Evolutionary conservation across 345 rosid genomes (phyloP), one percentile per base, ranked within the genome.

Genomic region (Eucalyptus cladocalyx): DNA sequence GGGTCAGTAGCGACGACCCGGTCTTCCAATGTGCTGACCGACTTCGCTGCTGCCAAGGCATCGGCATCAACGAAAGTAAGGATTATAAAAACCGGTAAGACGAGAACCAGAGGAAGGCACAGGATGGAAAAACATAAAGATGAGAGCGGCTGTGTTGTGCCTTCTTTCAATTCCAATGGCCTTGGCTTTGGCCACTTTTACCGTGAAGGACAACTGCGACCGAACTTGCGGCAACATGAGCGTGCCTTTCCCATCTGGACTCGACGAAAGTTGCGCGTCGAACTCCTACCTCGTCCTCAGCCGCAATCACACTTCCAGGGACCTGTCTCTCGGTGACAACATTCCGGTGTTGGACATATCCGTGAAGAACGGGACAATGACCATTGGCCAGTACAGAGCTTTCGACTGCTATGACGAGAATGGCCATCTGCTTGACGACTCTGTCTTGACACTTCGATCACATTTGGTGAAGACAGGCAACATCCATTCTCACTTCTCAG

Each of bases 281-380:
- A 65, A 65, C 10, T 30, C 72, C 37, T 1, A 65, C 1, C 5
- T 15, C 3, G 19, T n/a, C 72, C 72, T 65, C 72, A 14, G 7
- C 32, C 0, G 32, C 32, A 60, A 26, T 4, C 67, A 11, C 67
- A 6, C 67, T 26, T 26, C 15, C 15, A 6, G 15, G 15, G 30
- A 26, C n/a, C 67, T 60, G 7, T 28, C n/a, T 6, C 16, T 60
- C 32, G 32, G 15, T 0, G 7, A 10, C 6, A 0, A 1, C 67
- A 5, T 60, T 60, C n/a, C 2, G 16, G 4, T 26, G n/a, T 60
- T 60, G 13, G 15, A 60, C 67, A 11, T 60, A 60, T 60, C 67
- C 32, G 4, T 60, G 15, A 0, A 60, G 67, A 60, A 24, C 4
- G 67, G 67, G 67, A 60, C n/a, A 11, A 60, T 60, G 67, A 60